Conservation (phyloP, 2,329 filamentous ascomycete species). For the Gremmenia infestans region DNA sequence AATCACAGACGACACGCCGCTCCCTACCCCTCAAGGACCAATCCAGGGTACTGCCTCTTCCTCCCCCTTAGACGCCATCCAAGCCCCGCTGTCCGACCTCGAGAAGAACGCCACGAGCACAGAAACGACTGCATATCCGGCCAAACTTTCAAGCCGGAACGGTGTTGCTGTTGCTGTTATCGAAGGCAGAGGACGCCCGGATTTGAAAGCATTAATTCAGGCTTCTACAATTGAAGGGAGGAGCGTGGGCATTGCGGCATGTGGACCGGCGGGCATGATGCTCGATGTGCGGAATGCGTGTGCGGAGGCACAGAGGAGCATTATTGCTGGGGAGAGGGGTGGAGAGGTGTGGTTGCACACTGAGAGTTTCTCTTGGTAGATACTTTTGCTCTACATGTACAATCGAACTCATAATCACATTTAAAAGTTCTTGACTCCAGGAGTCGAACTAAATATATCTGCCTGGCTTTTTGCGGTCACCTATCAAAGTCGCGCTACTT, state of each 20-base stretch:
- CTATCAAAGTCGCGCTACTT: no score
- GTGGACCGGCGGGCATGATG: conserved; percentile 11
- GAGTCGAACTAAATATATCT: no score
- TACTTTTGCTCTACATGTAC: not conserved
- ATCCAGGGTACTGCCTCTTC: not conserved
- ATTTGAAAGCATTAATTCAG: conserved; percentile 3
- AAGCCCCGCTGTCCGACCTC: not conserved
- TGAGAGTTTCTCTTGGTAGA: conserved; percentile 6
- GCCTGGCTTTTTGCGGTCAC: no score
- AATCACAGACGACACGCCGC: conserved; percentile 1
- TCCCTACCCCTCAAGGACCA: not conserved
- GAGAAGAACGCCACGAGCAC: not conserved
- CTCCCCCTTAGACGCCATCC: not conserved
- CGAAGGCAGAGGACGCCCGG: conserved; percentile 3
- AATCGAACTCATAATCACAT: not conserved
- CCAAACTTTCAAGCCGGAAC: not conserved
- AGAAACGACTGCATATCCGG: not conserved
- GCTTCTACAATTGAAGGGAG: not conserved
- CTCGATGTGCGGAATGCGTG: conserved; percentile 10
- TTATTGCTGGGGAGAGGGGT: not conserved
- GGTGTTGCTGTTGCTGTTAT: not conserved
- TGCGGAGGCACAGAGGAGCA: conserved; percentile 5
- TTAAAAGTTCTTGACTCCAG: no score
- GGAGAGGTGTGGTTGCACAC: conserved; percentile 8
- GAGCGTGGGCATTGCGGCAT: conserved; percentile 6